Conservation (phyloP, 2,329 filamentous ascomycete genomes). For the Colletotrichum sp. region DNA sequence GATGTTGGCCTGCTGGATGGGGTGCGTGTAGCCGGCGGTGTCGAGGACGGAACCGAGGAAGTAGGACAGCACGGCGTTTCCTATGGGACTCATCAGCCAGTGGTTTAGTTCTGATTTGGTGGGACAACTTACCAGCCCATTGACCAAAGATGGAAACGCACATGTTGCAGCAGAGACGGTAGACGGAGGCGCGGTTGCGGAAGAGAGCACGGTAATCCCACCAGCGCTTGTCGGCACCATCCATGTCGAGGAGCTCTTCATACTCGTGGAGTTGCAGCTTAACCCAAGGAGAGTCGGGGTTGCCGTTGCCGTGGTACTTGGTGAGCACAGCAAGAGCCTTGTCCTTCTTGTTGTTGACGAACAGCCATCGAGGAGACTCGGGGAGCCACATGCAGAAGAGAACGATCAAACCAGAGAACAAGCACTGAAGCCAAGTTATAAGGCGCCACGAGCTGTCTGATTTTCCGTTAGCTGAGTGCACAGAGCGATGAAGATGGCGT, state of each 20-base stretch:
- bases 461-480: neutral
- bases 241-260: conserved; percentile 44
- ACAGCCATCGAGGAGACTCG: conserved; percentile 48
- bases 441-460: too few species aligned
- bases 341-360: conserved; percentile 42
- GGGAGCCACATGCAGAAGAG: conserved; percentile 41
- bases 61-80: conserved; percentile 30
- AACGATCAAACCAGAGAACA: conserved; percentile 44
- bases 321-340: conserved; percentile 39
- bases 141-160: conserved; percentile 50
- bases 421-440: conserved; percentile 49
- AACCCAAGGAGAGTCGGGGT: conserved; percentile 50
- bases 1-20: conserved; percentile 49
- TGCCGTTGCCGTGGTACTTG: conserved; percentile 49
- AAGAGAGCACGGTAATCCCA: conserved; percentile 53
- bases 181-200: conserved; percentile 42
- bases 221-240: conserved; percentile 52
- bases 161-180: conserved; percentile 50
- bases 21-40: conserved; percentile 51
- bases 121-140: conserved; percentile 41
- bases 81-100: neutral
- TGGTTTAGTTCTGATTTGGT: neutral
- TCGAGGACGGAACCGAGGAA: conserved; percentile 49
- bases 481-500: neutral
- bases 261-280: conserved; percentile 49